These are phyloP conservation scores for Phytophthora sansomeana DNA, from an alignment of 352 stramenopile genomes.

Conservation along the genomic window DNA sequence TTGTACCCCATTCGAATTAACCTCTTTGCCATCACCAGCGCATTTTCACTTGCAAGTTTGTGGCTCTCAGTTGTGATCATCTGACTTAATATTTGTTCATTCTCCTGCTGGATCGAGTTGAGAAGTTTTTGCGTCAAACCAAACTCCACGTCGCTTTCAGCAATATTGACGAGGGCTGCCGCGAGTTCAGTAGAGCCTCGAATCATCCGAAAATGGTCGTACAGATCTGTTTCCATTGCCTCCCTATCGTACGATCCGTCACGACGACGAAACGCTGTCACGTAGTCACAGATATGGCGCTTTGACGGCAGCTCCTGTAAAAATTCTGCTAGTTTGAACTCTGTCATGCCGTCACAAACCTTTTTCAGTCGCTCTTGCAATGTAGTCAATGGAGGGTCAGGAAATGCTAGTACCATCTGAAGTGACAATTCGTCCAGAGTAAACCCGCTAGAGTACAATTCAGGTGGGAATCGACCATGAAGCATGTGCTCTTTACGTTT, in stretches of 20 bases:
- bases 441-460: constrained; percentile 73
- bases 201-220: constrained; percentile 85
- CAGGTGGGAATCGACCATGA: constrained; percentile 61
- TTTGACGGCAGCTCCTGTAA: constrained; percentile 93
- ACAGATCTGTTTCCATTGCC: constrained; percentile 64
- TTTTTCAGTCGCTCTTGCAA: constrained; percentile 64
- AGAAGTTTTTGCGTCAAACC: constrained; percentile 55
- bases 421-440: constrained; percentile 64
- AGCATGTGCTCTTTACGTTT: constrained; percentile 69
- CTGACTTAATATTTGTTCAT: constrained; percentile 50
- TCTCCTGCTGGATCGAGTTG: constrained; percentile 45
- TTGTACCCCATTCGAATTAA: constrained; percentile 77
- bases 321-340: constrained; percentile 89
- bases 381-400: constrained; percentile 55
- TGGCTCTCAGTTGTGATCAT: constrained; percentile 50
- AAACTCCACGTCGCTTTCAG: constrained; percentile 72
- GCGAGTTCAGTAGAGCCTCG: constrained; percentile 62
- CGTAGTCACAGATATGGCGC: constrained; percentile 89
- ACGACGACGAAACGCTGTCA: constrained; percentile 51
- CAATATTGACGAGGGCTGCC: constrained; percentile 61
- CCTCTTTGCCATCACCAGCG: constrained; percentile 50
- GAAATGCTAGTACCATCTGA: constrained; percentile 57
- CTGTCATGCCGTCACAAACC: constrained; percentile 83
- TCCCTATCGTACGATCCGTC: constrained; percentile 65
- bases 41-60: constrained; percentile 56